Evolutionary conservation across 2,329 filamentous ascomycete species (phyloP), one percentile per base, ranked within the genome.

Genomic region (Nannizziopsis arthrosporioides): DNA sequence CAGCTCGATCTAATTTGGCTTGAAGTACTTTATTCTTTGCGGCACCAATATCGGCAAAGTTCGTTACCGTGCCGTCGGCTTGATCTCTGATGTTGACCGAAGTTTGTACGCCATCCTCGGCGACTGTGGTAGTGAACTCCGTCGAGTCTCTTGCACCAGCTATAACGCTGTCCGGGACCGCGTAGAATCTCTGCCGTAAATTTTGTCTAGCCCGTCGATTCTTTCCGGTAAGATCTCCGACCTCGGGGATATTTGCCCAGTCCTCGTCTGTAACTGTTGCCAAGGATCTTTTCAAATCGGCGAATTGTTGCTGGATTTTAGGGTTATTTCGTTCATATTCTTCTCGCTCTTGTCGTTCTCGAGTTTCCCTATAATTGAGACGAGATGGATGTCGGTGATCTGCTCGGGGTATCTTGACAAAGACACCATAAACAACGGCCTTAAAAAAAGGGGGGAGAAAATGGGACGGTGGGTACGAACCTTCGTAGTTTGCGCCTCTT

Each of bases 251-350:
- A 59, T 81, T 93, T 35, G 87, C 88, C 92, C 92, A 98, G 59
- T 98, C 89, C 53, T 98, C 90, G 63, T 96, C 90, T 38, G 85
- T 85, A 22, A 98, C 84, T 5, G 82, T 84, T 36, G 85, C 83
- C 34, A 98, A 76, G 4, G 86, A 87, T 60, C 93, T 80, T 68
- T 98, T 98, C 44, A 96, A 71, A 59, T 96, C 92, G 62, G 89
- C 88, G 65, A 98, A 98, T 66, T 98, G 92, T 57, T 95, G 86
- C 62, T 94, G 86, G 45, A 98, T 95, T 69, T 96, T 98, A 11
- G 92, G 92, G 64, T 98, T 96, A 65, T 94, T 90, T 57, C 84
- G 81, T 71, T 98, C 90, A 75, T 94, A 94, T 61, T 96, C 89
- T 63, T 94, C 87, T 65, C 77, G 80, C 73, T 98, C 90, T 71